A percentile compares a stretch with the other conserved stretches of the same genome.
Conservation (phyloP, 2,329 filamentous ascomycete genomes). For the Fusarium sp. region DNA sequence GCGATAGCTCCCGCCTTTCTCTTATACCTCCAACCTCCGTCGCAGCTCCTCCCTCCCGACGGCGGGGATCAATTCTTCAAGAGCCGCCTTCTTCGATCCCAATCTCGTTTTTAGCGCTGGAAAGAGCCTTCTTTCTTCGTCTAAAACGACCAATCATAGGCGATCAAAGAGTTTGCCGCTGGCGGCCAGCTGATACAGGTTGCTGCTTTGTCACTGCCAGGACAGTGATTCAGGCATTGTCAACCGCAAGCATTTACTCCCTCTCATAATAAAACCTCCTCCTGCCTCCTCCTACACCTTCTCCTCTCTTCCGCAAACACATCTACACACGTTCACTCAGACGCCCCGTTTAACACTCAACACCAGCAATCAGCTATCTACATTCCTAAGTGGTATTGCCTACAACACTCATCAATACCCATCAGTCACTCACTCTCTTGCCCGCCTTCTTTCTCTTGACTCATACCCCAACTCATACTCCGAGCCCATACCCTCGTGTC, state of each 20-base stretch:
- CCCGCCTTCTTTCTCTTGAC: background rate
- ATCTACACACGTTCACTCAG: background rate
- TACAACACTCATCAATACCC: background rate
- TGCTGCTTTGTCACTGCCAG: background rate
- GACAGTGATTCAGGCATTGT: conserved; percentile 3
- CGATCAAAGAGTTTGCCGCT: background rate
- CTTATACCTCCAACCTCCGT: background rate
- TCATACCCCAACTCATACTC: background rate
- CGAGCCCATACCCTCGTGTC: background rate
- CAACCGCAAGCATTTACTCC: background rate
- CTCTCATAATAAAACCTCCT: conserved; percentile 11
- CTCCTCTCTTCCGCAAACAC: background rate
- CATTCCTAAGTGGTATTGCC: background rate
- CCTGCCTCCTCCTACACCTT: background rate
- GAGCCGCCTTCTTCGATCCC: background rate
- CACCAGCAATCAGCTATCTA: background rate
- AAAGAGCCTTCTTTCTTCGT: background rate
- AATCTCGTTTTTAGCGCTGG: background rate
- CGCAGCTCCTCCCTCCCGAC: background rate
- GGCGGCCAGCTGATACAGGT: background rate
- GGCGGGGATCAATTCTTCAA: background rate
- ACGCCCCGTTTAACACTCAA: background rate
- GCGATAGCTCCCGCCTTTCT: background rate
- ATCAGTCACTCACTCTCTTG: background rate
- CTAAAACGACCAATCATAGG: background rate